phyloP scores from a whole-genome alignment of 768 basidiomycete genomes.

The Amanita molliuscula region DNA sequence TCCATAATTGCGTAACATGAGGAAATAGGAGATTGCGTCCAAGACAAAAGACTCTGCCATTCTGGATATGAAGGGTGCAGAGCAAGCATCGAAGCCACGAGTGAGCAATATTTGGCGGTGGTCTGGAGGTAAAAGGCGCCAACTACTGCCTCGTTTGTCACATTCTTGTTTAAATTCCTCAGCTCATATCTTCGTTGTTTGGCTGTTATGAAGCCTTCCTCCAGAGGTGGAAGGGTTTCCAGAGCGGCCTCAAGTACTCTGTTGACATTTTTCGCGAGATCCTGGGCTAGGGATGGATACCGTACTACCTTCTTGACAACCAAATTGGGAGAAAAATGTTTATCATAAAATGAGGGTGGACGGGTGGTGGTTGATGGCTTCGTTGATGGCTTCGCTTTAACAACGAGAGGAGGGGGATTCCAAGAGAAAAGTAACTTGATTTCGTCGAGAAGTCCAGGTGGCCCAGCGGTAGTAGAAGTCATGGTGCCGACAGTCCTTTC shows the following conservation, averaged over 20 bases:
- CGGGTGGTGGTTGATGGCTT: not conserved
- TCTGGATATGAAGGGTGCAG: conserved; percentile 11
- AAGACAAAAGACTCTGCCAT: conserved; percentile 12
- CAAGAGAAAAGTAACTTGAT: no score
- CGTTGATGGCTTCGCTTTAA: no score
- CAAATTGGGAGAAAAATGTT: conserved; percentile 8
- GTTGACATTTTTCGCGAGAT: no score
- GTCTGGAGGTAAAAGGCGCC: conserved; percentile 8
- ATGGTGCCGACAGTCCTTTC: no score
- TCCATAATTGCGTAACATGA: conserved; percentile 11
- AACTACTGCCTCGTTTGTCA: conserved; percentile 5
- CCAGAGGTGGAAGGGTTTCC: conserved; percentile 5
- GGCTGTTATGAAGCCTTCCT: conserved; percentile 6
- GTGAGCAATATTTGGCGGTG: conserved; percentile 9
- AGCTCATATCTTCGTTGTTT: conserved; percentile 5
- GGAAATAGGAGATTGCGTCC: conserved; percentile 9
- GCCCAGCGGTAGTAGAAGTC: no score
- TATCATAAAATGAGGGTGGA: conserved; percentile 7
- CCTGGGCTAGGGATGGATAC: conserved; percentile 6
- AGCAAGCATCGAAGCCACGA: conserved; percentile 12
- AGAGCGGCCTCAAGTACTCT: conserved; percentile 9
- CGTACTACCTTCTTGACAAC: conserved; percentile 4
- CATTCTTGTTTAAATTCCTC: conserved; percentile 1
- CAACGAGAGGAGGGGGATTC: no score
- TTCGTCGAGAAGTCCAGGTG: no score